These are phyloP conservation scores for Lophiostoma macrostomum DNA, from an alignment of 495 filamentous ascomycete species.

Conservation along the genomic window DNA sequence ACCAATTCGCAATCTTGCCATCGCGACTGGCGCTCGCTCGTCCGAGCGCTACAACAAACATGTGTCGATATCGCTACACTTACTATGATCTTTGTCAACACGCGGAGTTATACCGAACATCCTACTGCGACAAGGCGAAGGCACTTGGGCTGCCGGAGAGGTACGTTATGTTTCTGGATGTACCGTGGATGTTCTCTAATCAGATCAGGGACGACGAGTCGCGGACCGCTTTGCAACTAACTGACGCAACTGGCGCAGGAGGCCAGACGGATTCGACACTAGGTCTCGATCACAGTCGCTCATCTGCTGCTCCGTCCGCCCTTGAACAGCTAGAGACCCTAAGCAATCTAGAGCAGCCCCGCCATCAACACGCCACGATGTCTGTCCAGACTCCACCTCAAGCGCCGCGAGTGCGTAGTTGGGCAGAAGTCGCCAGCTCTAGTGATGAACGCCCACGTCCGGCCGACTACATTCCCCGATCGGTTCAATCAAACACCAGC, in stretches of 20 bases:
- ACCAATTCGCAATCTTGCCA: neutral
- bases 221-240: neutral
- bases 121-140: slow-evolving; percentile 26
- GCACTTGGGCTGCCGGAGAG: slow-evolving; percentile 6
- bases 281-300: no score
- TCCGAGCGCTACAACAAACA: slow-evolving; percentile 5
- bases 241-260: no score
- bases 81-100: slow-evolving; percentile 30
- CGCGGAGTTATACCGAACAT: slow-evolving; percentile 11
- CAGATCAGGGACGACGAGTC: neutral
- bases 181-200: neutral
- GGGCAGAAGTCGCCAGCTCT: neutral
- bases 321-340: no score
- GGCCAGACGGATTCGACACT: no score
- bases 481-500: neutral
- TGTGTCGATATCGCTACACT: slow-evolving; percentile 32
- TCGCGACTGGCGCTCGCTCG: neutral
- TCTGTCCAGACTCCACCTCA: neutral
- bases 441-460: neutral
- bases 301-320: no score
- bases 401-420: neutral
- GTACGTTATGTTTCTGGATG: slow-evolving; percentile 4
- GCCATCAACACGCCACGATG: neutral
- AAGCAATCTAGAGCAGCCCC: no score
- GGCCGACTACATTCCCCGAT: slow-evolving; percentile 18